Evolutionary conservation across 345 rosid species (phyloP), one percentile per base, ranked within the genome.

Genomic region (Erucastrum elatum): DNA sequence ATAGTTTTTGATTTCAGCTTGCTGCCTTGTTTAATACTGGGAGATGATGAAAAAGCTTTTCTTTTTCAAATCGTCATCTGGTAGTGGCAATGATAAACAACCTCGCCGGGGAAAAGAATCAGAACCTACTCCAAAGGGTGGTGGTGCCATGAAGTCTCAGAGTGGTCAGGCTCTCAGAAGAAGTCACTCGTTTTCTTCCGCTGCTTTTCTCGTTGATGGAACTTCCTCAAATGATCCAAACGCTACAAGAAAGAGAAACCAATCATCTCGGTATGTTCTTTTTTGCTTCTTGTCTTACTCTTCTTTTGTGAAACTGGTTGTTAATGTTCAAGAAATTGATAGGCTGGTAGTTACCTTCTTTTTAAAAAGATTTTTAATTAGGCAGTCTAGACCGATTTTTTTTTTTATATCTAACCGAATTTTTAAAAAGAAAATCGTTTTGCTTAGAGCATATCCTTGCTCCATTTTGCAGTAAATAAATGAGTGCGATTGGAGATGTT

Each of bases 41-140:
- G 59, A 67, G 72, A 44, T 95, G 99, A 95, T 95, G 99, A 95
- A 90, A 91, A 93, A 93, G 82, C 84, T 94, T 62, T 94, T 94
- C 87, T 94, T 80, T 86, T 92, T 94, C 81, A 88, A 83, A 80
- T 89, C 97, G 56, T 80, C 77, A 59, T 75, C 80, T 55, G 25
- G 67, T 80, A 75, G 69, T 55, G 85, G 88, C 51, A 86, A 82
- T 0, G 88, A 88, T 77, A 86, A 89, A 77, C 84, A 84, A 75
- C 77, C 67, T 77, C 84, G 72, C 62, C 74, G 88, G 82, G 84
- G 82, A 71, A 82, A 78, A 53, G 82, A 85, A 68, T 61, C 74
- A 15, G 85, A 75, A 63, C 72, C 35, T 55, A 80, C 83, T 75
- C 81, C 88, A 27, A 84, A 72, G 49, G 72, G 84, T 15, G 70